A percentile compares a stretch with the other conserved stretches of the same genome.
phyloP scores from a whole-genome alignment of 23 red algal species.

The Gracilaria gracilis region DNA sequence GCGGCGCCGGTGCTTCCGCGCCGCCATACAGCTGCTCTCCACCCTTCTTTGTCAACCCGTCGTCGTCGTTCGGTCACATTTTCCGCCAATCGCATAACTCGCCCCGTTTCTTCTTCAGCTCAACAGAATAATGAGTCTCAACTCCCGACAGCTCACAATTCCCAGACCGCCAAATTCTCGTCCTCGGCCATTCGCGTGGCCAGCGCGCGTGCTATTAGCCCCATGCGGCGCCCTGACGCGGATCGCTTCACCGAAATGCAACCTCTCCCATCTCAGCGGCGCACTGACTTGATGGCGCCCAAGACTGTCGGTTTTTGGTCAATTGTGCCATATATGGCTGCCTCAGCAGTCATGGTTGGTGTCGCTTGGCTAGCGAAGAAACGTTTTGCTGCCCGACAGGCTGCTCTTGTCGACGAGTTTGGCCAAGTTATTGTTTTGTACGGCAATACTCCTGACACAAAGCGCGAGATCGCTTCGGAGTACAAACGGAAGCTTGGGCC shows the following conservation, averaged over 20 bases:
- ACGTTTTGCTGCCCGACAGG: conserved; percentile 65
- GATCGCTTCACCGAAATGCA: conserved; percentile 62
- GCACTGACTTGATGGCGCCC: conserved; percentile 79
- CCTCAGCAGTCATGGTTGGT: conserved; percentile 60
- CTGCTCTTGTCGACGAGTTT: conserved; percentile 68
- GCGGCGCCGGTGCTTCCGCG: background rate
- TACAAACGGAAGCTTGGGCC: conserved; percentile 77
- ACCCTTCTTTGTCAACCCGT: background rate
- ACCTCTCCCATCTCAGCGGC: conserved; percentile 53
- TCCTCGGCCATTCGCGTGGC: conserved; percentile 51
- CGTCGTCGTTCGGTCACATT: background rate
- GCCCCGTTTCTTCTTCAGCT: background rate
- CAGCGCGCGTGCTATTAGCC: conserved; percentile 71
- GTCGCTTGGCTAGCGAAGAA: conserved; percentile 69
- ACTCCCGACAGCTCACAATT: background rate
- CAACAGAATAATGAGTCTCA: background rate
- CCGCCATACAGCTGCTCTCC: background rate
- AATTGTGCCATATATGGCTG: conserved; percentile 67
- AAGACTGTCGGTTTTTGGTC: conserved; percentile 62
- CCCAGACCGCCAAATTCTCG: background rate
- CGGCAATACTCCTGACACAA: conserved; percentile 53
- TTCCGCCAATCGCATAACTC: background rate
- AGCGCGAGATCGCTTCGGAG: conserved; percentile 70
- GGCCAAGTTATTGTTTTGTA: conserved; percentile 80
- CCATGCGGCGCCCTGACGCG: conserved; percentile 40